Evolutionary conservation across 257 asterid species (phyloP).

Genomic region (Mentha longifolia): DNA sequence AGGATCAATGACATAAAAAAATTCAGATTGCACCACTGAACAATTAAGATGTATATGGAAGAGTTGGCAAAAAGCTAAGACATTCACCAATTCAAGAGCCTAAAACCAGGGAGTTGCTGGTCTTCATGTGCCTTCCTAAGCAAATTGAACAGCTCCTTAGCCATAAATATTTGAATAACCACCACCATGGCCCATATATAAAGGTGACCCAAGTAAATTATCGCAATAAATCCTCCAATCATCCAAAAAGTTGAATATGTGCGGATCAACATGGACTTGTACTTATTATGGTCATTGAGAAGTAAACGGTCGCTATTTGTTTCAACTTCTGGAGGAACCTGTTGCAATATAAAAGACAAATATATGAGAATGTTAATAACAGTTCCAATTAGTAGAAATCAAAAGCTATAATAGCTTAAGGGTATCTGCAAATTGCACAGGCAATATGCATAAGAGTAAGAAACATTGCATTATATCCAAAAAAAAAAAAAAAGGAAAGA

Average conservation of each 20-base stretch:
- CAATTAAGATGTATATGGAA: constrained; percentile 23
- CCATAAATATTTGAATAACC: constrained; percentile 92
- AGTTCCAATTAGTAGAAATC: background rate
- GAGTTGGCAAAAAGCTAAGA: constrained; percentile 16
- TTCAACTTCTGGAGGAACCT: constrained; percentile 75
- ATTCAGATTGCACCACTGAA: constrained; percentile 9
- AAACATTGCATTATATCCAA: constrained; percentile 14
- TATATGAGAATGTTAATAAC: constrained; percentile 23
- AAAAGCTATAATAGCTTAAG: too few relatives aligned
- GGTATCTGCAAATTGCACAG: too few relatives aligned
- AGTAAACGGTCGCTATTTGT: constrained; percentile 67
- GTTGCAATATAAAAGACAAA: constrained; percentile 27
- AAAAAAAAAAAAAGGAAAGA: constrained; percentile 23
- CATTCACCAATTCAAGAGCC: constrained; percentile 88
- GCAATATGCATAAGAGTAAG: background rate
- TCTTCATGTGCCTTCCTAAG: constrained; percentile 89
- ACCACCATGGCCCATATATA: constrained; percentile 94
- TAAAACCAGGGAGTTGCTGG: constrained; percentile 93
- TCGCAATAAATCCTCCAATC: constrained; percentile 86
- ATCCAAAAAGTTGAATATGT: constrained; percentile 88
- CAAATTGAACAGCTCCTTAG: constrained; percentile 84
- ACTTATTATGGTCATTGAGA: constrained; percentile 78
- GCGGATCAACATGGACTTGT: constrained; percentile 91
- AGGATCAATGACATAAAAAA: constrained; percentile 18
- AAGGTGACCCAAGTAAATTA: constrained; percentile 95